Evolutionary conservation across 805 yeast genomes (phyloP).

Genomic region (Yamadazyma tumulicola): DNA sequence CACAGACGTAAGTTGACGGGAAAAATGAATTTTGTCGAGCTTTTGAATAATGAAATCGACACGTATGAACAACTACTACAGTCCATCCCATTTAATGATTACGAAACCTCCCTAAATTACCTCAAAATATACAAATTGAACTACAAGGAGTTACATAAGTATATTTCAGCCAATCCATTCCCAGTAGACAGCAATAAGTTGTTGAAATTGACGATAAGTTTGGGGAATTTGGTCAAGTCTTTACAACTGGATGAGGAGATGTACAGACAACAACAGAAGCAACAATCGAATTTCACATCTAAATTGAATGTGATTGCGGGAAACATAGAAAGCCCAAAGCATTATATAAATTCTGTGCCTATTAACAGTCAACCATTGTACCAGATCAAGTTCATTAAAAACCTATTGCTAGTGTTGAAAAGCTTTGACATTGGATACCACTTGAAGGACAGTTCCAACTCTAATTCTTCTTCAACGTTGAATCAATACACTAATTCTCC

Average conservation of each 20-base stretch:
- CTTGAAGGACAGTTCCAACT: constrained; percentile 4
- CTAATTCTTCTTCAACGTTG: constrained; percentile 9
- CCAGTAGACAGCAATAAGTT: constrained; percentile 37
- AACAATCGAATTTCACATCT: constrained; percentile 3
- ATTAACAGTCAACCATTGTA: constrained; percentile 20
- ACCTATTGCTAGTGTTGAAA: constrained; percentile 30
- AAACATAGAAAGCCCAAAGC: constrained; percentile 12
- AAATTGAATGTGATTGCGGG: constrained; percentile 5
- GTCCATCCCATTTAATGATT: constrained; percentile 32
- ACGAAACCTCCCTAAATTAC: constrained; percentile 18
- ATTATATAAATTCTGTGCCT: constrained; percentile 11
- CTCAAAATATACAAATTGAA: constrained; percentile 32
- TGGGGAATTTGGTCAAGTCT: constrained; percentile 38
- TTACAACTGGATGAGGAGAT: constrained; percentile 32
- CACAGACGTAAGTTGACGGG: not conserved
- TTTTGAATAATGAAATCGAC: constrained; percentile 9
- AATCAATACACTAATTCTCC: constrained; percentile 28
- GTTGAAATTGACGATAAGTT: constrained; percentile 38
- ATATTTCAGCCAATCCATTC: constrained; percentile 12
- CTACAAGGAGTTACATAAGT: constrained; percentile 15
- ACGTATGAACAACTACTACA: constrained; percentile 23
- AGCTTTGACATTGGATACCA: constrained; percentile 37
- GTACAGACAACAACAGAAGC: constrained; percentile 21
- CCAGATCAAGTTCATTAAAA: constrained; percentile 32
- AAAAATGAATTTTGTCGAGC: constrained; percentile 11